phyloP scores from a whole-genome alignment of 352 stramenopile genomes.

The Phytophthora boehmeriae region DNA sequence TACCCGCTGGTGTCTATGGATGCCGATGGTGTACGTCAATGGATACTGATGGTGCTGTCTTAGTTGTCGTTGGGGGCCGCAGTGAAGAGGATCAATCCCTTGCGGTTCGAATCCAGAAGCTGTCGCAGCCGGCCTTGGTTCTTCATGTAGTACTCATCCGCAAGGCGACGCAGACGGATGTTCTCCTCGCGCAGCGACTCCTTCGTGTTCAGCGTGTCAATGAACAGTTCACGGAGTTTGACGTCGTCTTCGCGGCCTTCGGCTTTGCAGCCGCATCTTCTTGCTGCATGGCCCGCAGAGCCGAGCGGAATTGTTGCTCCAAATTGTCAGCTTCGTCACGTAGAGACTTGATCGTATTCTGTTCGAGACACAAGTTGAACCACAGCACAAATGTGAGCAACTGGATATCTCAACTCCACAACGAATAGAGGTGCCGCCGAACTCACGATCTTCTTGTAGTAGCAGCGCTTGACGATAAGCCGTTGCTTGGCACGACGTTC shows the following conservation, averaged over 20 bases:
- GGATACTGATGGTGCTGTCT: too few species aligned
- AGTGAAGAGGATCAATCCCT: constrained; percentile 41
- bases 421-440: constrained; percentile 8
- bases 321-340: constrained; percentile 50
- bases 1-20: constrained; percentile 14
- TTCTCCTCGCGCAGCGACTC: constrained; percentile 71
- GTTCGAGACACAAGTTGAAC: constrained; percentile 12
- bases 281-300: constrained; percentile 40
- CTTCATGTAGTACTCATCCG: constrained; percentile 83
- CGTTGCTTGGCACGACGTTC: constrained; percentile 69
- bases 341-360: constrained; percentile 76
- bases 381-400: constrained; percentile 14
- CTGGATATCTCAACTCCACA: constrained; percentile 27
- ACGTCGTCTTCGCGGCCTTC: constrained; percentile 13
- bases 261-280: constrained; percentile 29
- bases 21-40: too few species aligned
- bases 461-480: constrained; percentile 74
- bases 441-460: constrained; percentile 87
- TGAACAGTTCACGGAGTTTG: constrained; percentile 46
- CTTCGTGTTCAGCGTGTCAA: constrained; percentile 52
- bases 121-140: constrained; percentile 68
- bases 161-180: constrained; percentile 59
- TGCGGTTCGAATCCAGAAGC: constrained; percentile 67
- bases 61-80: constrained; percentile 24
- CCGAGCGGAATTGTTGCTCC: constrained; percentile 45